Conservation (phyloP, 148 eudicot genomes). For the Talinum fruticosum region DNA sequence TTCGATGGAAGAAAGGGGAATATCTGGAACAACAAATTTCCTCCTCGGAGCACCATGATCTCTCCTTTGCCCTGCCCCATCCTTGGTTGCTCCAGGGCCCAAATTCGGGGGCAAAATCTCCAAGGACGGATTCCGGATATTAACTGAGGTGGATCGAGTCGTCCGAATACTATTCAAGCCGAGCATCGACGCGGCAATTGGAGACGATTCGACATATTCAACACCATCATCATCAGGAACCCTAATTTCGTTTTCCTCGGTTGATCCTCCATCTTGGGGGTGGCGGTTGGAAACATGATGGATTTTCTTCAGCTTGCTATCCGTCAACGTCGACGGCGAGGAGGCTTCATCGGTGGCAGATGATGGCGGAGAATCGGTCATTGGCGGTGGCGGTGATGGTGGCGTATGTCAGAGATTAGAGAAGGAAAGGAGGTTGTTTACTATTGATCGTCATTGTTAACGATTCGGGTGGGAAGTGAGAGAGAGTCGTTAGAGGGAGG, state of each 20-base stretch:
- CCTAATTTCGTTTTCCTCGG: not conserved
- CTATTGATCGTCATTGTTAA: not conserved
- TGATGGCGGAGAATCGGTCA: slow-evolving; percentile 35
- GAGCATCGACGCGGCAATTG: slow-evolving; percentile 46
- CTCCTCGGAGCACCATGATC: slow-evolving; percentile 24
- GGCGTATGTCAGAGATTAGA: not conserved
- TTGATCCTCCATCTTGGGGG: slow-evolving; percentile 4
- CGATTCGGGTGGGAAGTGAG: not conserved
- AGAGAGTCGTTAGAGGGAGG: slow-evolving; percentile 8
- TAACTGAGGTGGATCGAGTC: slow-evolving; percentile 46
- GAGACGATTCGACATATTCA: slow-evolving; percentile 34
- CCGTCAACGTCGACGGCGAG: slow-evolving; percentile 13
- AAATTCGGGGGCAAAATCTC: slow-evolving; percentile 25
- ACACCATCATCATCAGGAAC: slow-evolving; percentile 9
- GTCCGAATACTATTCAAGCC: slow-evolving; percentile 68
- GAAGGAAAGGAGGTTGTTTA: not conserved
- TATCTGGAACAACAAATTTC: slow-evolving; percentile 35
- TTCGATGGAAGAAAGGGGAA: slow-evolving; percentile 34
- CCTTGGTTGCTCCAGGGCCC: not conserved
- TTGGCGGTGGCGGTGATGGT: slow-evolving; percentile 25
- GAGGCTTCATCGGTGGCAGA: not conserved
- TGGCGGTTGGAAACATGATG: slow-evolving; percentile 46
- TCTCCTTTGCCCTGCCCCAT: slow-evolving; percentile 19
- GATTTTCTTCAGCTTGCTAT: slow-evolving; percentile 41
- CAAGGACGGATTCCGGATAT: slow-evolving; percentile 25